Evolutionary conservation across 2,329 filamentous ascomycete species (phyloP), one percentile per base, ranked within the genome.

Genomic region (Neobulgaria alba): DNA sequence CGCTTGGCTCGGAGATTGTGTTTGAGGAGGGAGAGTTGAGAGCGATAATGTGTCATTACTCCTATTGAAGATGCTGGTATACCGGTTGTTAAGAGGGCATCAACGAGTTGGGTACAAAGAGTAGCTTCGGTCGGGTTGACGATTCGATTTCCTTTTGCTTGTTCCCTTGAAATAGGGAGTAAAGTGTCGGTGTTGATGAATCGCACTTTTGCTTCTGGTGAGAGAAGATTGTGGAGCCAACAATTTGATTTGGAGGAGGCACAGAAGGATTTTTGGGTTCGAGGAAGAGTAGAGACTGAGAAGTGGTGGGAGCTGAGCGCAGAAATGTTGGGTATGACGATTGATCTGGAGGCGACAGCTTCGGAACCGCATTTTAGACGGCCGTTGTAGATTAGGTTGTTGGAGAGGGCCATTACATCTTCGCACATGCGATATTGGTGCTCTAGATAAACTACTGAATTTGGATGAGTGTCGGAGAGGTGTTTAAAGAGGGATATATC

Each of bases 381-480:
- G 3, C 89, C 90, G n/a, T 81, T 72, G 64, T 98, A 98, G 55
- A 98, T 95, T 41, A 98, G 73, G 1, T 77, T 84, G 61, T 95
- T 98, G 48, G 87, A 93, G 10, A 98, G 73, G 2, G 82, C 74
- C 90, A 96, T 96, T 46, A 98, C 85, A 47, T 98, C 92, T 52
- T 92, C 85, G 55, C 87, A 95, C 92, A 98, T 98, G 46, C 92
- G 86, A 59, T 98, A 98, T 60, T 98, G 92, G 56, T 95, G 88
- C 55, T 92, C 88, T 2, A 98, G 74, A 48, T 85, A 94, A 47
- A 93, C 86, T 2, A 98, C 89, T 1, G 88, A 88, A 34, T 78
- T 69, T 0, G 92, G 89, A 48, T 96, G 89, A 1, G 76, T 74
- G 56, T 96, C 92, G 1, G 88, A 95, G 10, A 98, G 74, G 3